Conservation (phyloP, 1,139 yeast species). For the Torulaspora globosa region DNA sequence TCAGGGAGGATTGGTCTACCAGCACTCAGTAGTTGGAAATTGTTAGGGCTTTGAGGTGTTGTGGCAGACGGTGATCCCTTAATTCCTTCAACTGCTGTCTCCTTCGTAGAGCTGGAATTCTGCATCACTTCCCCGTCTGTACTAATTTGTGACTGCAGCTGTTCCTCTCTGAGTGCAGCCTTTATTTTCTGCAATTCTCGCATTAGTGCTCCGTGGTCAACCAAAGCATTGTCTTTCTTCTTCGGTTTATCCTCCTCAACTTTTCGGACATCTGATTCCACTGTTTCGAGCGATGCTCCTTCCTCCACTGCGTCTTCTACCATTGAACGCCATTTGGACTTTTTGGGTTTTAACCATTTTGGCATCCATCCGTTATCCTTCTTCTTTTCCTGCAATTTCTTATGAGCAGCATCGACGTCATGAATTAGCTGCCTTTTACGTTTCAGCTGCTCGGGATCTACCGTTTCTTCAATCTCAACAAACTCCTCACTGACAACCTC, state of each 20-base stretch:
- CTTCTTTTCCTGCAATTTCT: slow-evolving; percentile 48
- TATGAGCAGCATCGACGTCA: slow-evolving; percentile 84
- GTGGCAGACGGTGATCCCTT: neutral
- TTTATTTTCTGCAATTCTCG: slow-evolving; percentile 28
- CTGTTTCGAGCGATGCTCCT: slow-evolving; percentile 14
- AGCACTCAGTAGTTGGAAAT: slow-evolving; percentile 31
- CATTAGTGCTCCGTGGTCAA: slow-evolving; percentile 33
- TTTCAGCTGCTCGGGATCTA: slow-evolving; percentile 83
- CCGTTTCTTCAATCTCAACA: slow-evolving; percentile 85
- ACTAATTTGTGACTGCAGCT: slow-evolving; percentile 3
- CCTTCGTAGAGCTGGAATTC: neutral
- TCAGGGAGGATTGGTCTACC: slow-evolving; percentile 33
- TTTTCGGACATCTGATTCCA: slow-evolving; percentile 3
- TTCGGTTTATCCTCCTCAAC: slow-evolving; percentile 13
- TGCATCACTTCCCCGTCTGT: neutral
- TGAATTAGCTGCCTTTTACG: slow-evolving; percentile 71
- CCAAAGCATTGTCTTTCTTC: slow-evolving; percentile 26
- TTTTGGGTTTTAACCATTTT: slow-evolving; percentile 68
- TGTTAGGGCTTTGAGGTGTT: slow-evolving; percentile 18
- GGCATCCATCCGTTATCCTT: slow-evolving; percentile 48
- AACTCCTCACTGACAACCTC: slow-evolving; percentile 86
- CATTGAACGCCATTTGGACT: slow-evolving; percentile 58
- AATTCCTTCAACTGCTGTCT: neutral
- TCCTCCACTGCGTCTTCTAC: slow-evolving; percentile 57
- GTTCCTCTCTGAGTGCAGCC: slow-evolving; percentile 27